These are phyloP conservation scores for Colletotrichum karsti DNA, from an alignment of 2,329 filamentous ascomycete species.

Conservation along the genomic window DNA sequence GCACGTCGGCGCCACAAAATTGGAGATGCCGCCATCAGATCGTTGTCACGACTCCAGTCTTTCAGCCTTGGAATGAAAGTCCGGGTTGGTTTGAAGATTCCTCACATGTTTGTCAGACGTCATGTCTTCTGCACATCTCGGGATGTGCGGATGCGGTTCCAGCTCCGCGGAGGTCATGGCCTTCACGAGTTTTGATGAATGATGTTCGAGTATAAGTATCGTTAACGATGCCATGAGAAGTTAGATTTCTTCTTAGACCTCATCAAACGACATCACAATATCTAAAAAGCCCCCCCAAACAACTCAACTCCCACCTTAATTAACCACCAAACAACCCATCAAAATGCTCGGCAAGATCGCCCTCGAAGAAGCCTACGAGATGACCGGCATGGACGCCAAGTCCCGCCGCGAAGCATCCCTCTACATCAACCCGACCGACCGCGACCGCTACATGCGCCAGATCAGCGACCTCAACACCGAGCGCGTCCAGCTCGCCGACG, in stretches of 20 bases:
- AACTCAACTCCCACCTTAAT: neutral
- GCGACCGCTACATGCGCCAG: conserved; percentile 65
- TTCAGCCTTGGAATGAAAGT: neutral
- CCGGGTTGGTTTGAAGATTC: neutral
- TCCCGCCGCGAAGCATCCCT: conserved; percentile 69
- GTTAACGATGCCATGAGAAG: neutral
- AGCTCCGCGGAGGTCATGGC: neutral
- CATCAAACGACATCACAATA: neutral
- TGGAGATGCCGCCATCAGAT: conserved; percentile 5
- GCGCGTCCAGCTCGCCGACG: conserved; percentile 52
- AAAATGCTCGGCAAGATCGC: conserved; percentile 68
- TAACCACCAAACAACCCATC: neutral
- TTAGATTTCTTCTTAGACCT: rapidly evolving
- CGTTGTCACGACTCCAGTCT: neutral
- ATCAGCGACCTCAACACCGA: conserved; percentile 53
- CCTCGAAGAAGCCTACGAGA: conserved; percentile 69
- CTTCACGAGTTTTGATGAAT: neutral
- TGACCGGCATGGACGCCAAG: conserved; percentile 66
- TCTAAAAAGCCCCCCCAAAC: neutral
- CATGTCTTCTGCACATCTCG: neutral
- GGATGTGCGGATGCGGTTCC: neutral
- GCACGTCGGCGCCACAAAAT: neutral
- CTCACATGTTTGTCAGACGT: neutral
- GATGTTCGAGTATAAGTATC: neutral
- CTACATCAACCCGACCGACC: conserved; percentile 60